phyloP scores from a whole-genome alignment of 495 filamentous ascomycete species.

The Immersiella caudata region DNA sequence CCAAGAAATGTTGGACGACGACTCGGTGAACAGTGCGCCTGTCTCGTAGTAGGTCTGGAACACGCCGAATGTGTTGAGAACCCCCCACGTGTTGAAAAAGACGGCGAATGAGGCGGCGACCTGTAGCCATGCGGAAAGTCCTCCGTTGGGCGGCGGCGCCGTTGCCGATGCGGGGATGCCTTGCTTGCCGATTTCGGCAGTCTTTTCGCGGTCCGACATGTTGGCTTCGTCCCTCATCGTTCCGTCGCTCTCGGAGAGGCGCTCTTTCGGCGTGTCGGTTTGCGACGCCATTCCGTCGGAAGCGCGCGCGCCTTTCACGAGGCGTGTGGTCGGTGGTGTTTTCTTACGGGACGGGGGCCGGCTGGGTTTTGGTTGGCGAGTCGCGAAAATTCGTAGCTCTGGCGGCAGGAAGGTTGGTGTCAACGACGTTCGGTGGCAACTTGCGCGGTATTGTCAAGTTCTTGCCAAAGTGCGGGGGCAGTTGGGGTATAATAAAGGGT shows the following conservation, averaged over 20 bases:
- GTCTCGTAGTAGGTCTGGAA: slow-evolving; percentile 74
- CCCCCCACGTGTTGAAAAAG: slow-evolving; percentile 61
- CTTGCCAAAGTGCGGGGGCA: too few relatives aligned
- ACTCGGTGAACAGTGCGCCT: slow-evolving; percentile 48
- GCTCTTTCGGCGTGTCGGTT: neutral
- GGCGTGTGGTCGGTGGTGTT: too few relatives aligned
- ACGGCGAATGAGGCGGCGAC: slow-evolving; percentile 53
- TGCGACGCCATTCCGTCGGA: neutral
- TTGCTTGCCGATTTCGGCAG: neutral
- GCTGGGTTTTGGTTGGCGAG: too few relatives aligned
- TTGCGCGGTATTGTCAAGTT: too few relatives aligned
- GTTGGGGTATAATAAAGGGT: neutral
- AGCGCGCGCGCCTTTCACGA: neutral
- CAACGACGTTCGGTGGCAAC: too few relatives aligned
- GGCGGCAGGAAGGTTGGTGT: too few relatives aligned
- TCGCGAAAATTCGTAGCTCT: too few relatives aligned
- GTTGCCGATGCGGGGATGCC: neutral
- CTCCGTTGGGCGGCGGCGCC: slow-evolving; percentile 45
- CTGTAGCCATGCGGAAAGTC: slow-evolving; percentile 55
- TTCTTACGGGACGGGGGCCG: too few relatives aligned
- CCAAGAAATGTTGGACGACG: slow-evolving; percentile 70
- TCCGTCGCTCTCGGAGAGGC: slow-evolving; percentile 1
- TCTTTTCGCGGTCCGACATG: slow-evolving; percentile 6
- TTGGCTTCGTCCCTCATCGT: neutral
- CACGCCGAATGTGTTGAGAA: slow-evolving; percentile 68